These are phyloP conservation scores for Pythium folliculosum DNA, from an alignment of 352 stramenopile genomes.

Conservation along the genomic window DNA sequence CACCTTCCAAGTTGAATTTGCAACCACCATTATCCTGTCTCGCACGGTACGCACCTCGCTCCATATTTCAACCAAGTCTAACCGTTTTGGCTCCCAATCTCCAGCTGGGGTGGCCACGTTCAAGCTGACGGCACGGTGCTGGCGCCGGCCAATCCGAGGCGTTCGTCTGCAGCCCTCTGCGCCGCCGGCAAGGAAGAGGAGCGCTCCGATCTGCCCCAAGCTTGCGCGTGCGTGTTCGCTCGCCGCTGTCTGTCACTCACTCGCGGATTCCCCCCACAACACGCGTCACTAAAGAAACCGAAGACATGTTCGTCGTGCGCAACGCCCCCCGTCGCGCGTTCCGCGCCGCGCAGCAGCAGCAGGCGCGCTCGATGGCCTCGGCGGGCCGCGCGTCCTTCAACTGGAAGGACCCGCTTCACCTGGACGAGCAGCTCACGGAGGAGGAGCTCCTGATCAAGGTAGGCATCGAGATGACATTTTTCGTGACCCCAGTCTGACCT, in stretches of 20 bases:
- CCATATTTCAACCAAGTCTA: constrained; percentile 37
- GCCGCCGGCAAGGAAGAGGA: too few relatives aligned
- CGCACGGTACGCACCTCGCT: constrained; percentile 5
- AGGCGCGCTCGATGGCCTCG: constrained; percentile 40
- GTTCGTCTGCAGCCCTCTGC: constrained; percentile 24
- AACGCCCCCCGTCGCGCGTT: constrained; percentile 27
- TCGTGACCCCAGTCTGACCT: too few relatives aligned
- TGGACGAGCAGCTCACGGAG: constrained; percentile 84
- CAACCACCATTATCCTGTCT: constrained; percentile 18
- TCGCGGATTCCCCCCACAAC: constrained; percentile 17
- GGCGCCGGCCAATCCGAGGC: constrained; percentile 14
- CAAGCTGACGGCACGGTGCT: constrained; percentile 10
- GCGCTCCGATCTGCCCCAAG: not conserved
- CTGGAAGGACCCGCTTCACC: constrained; percentile 80
- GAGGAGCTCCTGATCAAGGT: constrained; percentile 92
- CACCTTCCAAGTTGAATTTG: constrained; percentile 28
- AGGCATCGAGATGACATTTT: constrained; percentile 6
- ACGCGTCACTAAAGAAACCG: not conserved
- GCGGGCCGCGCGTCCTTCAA: constrained; percentile 58
- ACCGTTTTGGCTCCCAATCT: not conserved
- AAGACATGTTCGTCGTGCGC: constrained; percentile 37
- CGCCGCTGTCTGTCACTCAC: constrained; percentile 5
- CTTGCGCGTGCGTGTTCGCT: constrained; percentile 10
- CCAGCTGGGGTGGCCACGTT: not conserved
- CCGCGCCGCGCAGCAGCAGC: constrained; percentile 23